Evolutionary conservation across 768 basidiomycete genomes (phyloP).

Genomic region (Tephrocybe sp.): DNA sequence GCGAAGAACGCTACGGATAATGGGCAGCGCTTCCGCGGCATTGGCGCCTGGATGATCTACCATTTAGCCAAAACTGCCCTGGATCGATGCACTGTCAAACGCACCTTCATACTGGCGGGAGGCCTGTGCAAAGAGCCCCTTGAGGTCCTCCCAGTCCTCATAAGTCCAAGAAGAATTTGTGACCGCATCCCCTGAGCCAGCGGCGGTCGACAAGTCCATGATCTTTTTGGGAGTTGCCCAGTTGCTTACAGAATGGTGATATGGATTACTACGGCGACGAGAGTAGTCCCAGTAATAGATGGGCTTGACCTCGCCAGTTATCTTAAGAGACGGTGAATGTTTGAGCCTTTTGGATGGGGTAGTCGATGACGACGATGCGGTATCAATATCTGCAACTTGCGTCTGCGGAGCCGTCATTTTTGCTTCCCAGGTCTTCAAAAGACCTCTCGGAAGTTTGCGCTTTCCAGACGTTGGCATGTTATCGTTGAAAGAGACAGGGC

Average conservation of each 20-base stretch:
- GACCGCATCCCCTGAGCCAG: slow-evolving; percentile 21
- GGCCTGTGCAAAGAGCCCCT: slow-evolving; percentile 59
- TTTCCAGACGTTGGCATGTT: slow-evolving; percentile 20
- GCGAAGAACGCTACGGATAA: slow-evolving; percentile 63
- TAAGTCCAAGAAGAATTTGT: slow-evolving; percentile 28
- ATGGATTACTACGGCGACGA: slow-evolving; percentile 21
- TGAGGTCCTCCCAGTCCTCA: slow-evolving; percentile 69
- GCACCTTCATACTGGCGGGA: slow-evolving; percentile 59
- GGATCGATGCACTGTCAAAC: slow-evolving; percentile 19
- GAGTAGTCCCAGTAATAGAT: slow-evolving; percentile 36
- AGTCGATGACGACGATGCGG: slow-evolving; percentile 14
- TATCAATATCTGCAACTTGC: slow-evolving; percentile 23
- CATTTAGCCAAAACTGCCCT: slow-evolving; percentile 12
- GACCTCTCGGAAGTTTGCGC: slow-evolving; percentile 36
- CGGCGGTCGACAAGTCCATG: slow-evolving; percentile 42
- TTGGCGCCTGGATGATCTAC: slow-evolving; percentile 38
- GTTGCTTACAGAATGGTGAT: slow-evolving; percentile 26
- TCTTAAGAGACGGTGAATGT: slow-evolving; percentile 13
- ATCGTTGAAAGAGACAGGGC: slow-evolving; percentile 24
- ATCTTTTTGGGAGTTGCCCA: slow-evolving; percentile 32
- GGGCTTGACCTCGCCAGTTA: slow-evolving; percentile 19
- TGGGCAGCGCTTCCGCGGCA: slow-evolving; percentile 46
- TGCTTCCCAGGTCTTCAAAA: slow-evolving; percentile 49
- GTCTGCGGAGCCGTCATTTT: slow-evolving; percentile 30
- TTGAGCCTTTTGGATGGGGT: slow-evolving; percentile 11